Base-by-base conservation (phyloP, 306 rosid species). In the Vigna angularis region DNA sequence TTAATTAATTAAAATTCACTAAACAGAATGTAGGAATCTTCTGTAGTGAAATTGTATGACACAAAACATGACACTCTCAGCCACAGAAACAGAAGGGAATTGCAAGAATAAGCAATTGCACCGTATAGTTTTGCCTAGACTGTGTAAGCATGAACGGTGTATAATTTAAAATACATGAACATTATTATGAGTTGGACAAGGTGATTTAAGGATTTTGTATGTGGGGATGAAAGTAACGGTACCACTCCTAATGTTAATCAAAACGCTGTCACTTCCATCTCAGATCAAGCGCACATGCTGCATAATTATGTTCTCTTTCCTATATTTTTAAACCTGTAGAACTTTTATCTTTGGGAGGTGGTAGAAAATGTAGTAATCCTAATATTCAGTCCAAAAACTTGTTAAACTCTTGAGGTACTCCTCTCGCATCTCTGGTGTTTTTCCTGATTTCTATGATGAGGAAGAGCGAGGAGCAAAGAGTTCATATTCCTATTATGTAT, bases 391-490 rank as follows among this genome's bases (percentile, higher is more conserved):
- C 40, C 74, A 44, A 55, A 42, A 36, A 44, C 24, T 20, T 63
- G 49, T 44, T 44, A 42, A 28, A 55, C 8, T 34, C 74, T 73
- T 78, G 50, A 57, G 67, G 67, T 63, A 20, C 28, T n/a, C 18
- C 26, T 62, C 45, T 32, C 66, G 6, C 17, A 17, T 62, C 47
- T 24, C 36, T 62, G 18, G 7, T 62, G 44, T 73, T 34, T 79
- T 76, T 59, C 32, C 74, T 71, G 38, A 71, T 50, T 73, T 48
- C 76, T 66, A 12, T 20, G 17, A 11, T 22, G 78, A 30, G 85
- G 77, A 62, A 36, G 32, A 81, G 68, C 4, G 74, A 56, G 72
- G 59, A 83, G 69, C 65, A 62, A 88, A 84, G 81, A 75, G 80
- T 73, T 70, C 70, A 76, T 4, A 20, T 22, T 66, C 53, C 57